Percentiles rank a stretch among this genome's conserved stretches.
These are phyloP conservation scores for Penicillium desertorum DNA, from an alignment of 495 filamentous ascomycete species.

Conservation along the genomic window DNA sequence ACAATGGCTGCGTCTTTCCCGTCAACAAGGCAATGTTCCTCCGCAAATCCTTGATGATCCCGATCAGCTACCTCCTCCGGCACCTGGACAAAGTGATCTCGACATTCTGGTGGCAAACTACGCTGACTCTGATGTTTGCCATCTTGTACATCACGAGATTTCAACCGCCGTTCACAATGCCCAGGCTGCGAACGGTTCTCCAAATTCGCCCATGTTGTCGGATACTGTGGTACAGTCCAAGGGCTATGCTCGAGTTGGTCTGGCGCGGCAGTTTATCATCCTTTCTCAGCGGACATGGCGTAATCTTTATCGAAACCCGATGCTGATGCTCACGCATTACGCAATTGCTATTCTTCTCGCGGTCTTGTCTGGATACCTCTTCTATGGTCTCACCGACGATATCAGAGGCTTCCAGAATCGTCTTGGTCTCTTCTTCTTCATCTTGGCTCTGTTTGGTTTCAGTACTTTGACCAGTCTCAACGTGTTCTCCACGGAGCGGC, in stretches of 20 bases:
- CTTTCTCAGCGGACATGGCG: constrained; percentile 91
- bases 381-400: constrained; percentile 93
- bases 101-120: constrained; percentile 79
- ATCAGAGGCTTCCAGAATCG: constrained; percentile 98
- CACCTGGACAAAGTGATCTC: constrained; percentile 68
- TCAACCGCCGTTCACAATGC: constrained; percentile 59
- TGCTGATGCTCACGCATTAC: constrained; percentile 99
- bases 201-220: constrained; percentile 55
- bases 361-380: constrained; percentile 90
- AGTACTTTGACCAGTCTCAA: constrained; percentile 90
- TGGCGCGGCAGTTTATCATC: constrained; percentile 79
- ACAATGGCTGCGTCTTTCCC: constrained; percentile 70
- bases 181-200: constrained; percentile 65
- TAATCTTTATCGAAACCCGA: constrained; percentile 96
- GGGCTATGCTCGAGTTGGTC: constrained; percentile 79
- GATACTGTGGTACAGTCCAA: constrained; percentile 55
- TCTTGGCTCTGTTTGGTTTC: constrained; percentile 94
- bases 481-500: constrained; percentile 88
- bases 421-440: constrained; percentile 97
- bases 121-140: constrained; percentile 73
- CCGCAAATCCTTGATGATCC: constrained; percentile 68
- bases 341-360: constrained; percentile 96
- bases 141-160: constrained; percentile 78
- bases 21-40: constrained; percentile 58
- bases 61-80: constrained; percentile 71